Evolutionary conservation across 2,329 filamentous ascomycete species (phyloP).

Genomic region (Paecilomyces dactylethromorphus): DNA sequence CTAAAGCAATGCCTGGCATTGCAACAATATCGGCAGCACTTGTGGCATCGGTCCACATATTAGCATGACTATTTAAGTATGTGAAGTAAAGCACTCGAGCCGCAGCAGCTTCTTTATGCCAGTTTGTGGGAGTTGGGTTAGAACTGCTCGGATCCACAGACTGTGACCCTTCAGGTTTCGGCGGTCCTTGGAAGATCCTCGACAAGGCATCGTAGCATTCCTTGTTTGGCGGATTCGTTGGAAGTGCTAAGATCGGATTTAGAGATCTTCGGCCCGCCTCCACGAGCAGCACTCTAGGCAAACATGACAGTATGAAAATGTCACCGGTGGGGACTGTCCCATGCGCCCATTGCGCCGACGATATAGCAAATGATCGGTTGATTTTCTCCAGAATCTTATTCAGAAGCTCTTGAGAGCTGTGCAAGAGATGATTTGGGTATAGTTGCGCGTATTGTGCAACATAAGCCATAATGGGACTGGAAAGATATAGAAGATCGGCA

Average conservation of each 20-base stretch:
- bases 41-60: constrained; percentile 47
- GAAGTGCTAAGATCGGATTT: constrained; percentile 44
- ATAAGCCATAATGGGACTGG: constrained; percentile 51
- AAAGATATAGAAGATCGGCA: constrained; percentile 48
- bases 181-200: constrained; percentile 50
- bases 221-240: constrained; percentile 46
- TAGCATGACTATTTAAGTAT: constrained; percentile 46
- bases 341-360: constrained; percentile 46
- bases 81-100: constrained; percentile 51
- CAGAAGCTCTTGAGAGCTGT: constrained; percentile 31
- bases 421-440: constrained; percentile 51
- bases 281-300: constrained; percentile 49
- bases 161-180: constrained; percentile 14
- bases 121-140: constrained; percentile 31
- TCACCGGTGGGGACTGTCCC: constrained; percentile 49
- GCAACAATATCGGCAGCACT: constrained; percentile 51
- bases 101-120: constrained; percentile 42
- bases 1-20: constrained; percentile 50
- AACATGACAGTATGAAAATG: constrained; percentile 50
- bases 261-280: constrained; percentile 32
- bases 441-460: constrained; percentile 49
- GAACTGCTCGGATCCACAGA: constrained; percentile 25
- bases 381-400: constrained; percentile 44
- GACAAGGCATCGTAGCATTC: constrained; percentile 51
- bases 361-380: constrained; percentile 37